phyloP scores from a whole-genome alignment of 495 filamentous ascomycete species.

The Chaetomium cochliodes region DNA sequence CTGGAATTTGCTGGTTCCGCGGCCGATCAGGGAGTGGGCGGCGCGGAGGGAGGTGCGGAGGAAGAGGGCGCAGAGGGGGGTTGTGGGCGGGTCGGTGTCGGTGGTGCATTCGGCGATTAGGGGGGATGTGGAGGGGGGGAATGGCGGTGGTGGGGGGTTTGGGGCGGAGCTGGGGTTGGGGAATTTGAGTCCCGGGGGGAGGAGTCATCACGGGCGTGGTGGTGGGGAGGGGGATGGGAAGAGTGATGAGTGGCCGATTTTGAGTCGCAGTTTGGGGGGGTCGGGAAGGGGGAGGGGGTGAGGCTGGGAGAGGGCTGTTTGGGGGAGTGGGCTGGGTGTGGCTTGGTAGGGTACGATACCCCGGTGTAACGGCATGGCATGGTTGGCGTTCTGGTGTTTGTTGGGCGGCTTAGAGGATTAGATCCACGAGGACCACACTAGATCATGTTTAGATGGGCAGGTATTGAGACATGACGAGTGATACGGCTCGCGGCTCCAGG shows the following conservation, averaged over 20 bases:
- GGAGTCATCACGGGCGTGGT: neutral
- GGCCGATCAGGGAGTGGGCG: slow-evolving; percentile 12
- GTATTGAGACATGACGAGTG: neutral
- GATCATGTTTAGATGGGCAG: neutral
- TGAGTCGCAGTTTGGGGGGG: neutral
- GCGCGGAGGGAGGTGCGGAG: neutral
- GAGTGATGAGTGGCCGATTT: slow-evolving; percentile 23
- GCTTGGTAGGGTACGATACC: too few relatives aligned
- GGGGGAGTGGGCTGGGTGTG: neutral
- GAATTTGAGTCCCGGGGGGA: neutral
- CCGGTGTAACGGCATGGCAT: too few relatives aligned
- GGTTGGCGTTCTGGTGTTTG: slow-evolving; percentile 2
- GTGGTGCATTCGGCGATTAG: slow-evolving; percentile 4
- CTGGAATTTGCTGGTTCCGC: slow-evolving; percentile 21
- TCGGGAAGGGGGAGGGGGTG: neutral
- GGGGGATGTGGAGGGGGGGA: slow-evolving; percentile 1
- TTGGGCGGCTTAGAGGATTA: neutral
- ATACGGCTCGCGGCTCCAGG: too few relatives aligned
- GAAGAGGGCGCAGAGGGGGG: neutral
- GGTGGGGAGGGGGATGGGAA: slow-evolving; percentile 12
- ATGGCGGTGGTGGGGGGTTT: neutral
- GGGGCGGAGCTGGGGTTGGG: neutral
- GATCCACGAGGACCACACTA: neutral
- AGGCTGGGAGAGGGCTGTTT: neutral
- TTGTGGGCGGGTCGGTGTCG: neutral